Percentiles rank a stretch among this genome's conserved stretches.
Conservation (phyloP, 2,329 filamentous ascomycete genomes). For the Geosmithia putterillii region DNA sequence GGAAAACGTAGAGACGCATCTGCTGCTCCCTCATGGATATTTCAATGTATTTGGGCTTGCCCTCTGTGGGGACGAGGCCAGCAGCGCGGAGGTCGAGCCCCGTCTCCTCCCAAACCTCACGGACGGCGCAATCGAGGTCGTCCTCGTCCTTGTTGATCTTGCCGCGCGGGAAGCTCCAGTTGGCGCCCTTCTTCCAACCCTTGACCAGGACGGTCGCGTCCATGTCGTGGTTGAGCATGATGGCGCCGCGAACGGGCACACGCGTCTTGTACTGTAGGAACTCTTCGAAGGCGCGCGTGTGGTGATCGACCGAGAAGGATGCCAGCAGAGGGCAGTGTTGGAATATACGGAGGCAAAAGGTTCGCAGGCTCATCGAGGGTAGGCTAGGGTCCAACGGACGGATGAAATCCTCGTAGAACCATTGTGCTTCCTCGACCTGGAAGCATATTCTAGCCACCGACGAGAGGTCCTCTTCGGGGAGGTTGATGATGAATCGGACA, state of each 20-base stretch:
- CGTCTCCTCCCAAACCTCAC: constrained; percentile 94
- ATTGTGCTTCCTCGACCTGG: constrained; percentile 97
- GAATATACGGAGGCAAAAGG: constrained; percentile 84
- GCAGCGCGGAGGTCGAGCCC: constrained; percentile 71
- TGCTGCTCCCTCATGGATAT: constrained; percentile 88
- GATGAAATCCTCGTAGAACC: constrained; percentile 99
- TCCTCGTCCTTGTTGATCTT: constrained; percentile 98
- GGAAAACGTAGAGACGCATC: constrained; percentile 84
- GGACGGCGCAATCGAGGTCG: constrained; percentile 83
- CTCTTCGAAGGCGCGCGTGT: constrained; percentile 75
- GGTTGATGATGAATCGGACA: constrained; percentile 95
- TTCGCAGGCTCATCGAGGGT: constrained; percentile 73
- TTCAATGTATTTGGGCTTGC: constrained; percentile 71
- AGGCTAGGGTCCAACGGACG: constrained; percentile 75
- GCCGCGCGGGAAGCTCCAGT: constrained; percentile 91
- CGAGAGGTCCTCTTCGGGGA: constrained; percentile 80
- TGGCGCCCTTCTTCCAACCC: constrained; percentile 93
- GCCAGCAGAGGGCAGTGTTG: constrained; percentile 85
- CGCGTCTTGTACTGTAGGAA: constrained; percentile 92
- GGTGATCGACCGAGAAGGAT: constrained; percentile 64
- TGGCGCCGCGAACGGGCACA: constrained; percentile 86
- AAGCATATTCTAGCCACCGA: constrained; percentile 94
- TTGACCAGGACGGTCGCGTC: constrained; percentile 88
- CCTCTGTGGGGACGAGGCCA: constrained; percentile 60
- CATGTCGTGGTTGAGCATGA: constrained; percentile 89